A percentile compares a stretch with the other conserved stretches of the same genome.
Evolutionary conservation across 2,329 filamentous ascomycete species (phyloP).

Genomic region (Arthroderma uncinatum): DNA sequence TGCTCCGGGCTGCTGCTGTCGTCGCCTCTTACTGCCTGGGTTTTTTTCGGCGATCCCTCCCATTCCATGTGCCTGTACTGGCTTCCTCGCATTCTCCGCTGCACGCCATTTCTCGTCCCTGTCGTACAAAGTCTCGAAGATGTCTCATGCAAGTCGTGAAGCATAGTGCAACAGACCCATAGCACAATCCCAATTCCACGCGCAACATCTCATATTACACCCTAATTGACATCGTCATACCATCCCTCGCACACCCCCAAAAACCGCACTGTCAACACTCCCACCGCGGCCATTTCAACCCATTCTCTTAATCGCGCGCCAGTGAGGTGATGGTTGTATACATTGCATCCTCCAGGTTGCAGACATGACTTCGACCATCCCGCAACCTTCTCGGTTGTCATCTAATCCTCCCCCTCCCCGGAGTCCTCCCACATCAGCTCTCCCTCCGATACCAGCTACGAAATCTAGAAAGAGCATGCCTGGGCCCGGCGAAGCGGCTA

Average conservation of each 20-base stretch:
- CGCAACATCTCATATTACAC: constrained; percentile 4
- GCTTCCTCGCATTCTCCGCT: constrained; percentile 1
- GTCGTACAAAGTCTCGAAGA: constrained; percentile 1
- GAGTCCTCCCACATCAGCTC: constrained; percentile 58
- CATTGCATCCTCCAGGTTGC: neutral
- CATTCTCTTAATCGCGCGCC: too few species aligned
- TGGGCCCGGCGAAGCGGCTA: constrained; percentile 37
- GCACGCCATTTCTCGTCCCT: constrained; percentile 2
- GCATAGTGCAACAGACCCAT: constrained; percentile 1
- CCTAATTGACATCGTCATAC: neutral
- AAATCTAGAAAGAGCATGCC: constrained; percentile 60
- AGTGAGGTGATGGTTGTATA: constrained; percentile 3
- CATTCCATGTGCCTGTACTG: constrained; percentile 2
- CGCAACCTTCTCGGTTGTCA: constrained; percentile 50
- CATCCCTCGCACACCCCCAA: neutral
- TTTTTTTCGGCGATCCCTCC: neutral
- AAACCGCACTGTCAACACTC: neutral
- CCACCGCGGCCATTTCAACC: neutral
- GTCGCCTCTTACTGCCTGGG: neutral
- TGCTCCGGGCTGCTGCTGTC: neutral
- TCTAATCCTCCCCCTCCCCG: constrained; percentile 53
- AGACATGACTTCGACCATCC: constrained; percentile 50
- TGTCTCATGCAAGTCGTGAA: constrained; percentile 4
- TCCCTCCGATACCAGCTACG: constrained; percentile 61
- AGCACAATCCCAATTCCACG: constrained; percentile 3